phyloP scores from a whole-genome alignment of 345 rosid species.

The Turnera subulata region DNA sequence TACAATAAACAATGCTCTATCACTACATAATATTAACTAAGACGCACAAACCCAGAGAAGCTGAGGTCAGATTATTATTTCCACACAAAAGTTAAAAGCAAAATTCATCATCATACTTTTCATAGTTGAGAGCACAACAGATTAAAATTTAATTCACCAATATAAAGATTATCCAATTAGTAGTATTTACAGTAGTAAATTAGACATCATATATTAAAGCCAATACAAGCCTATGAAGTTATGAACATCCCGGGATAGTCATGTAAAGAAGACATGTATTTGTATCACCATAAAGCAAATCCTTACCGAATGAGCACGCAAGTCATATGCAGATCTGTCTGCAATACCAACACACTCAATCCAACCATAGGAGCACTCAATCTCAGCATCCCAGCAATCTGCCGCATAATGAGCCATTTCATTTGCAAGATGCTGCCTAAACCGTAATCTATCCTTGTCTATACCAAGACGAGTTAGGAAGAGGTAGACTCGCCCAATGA shows the following conservation, averaged over 20 bases:
- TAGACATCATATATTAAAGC: too few relatives aligned
- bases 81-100: too few relatives aligned
- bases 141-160: too few relatives aligned
- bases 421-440: constrained; percentile 93
- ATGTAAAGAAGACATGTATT: background rate
- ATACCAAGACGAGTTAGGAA: constrained; percentile 81
- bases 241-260: too few relatives aligned
- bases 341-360: constrained; percentile 98
- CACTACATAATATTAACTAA: too few relatives aligned
- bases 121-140: too few relatives aligned
- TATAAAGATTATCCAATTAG: too few relatives aligned
- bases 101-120: too few relatives aligned
- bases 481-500: constrained; percentile 91
- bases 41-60: too few relatives aligned
- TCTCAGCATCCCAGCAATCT: constrained; percentile 99
- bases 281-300: background rate
- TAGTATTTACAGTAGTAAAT: too few relatives aligned
- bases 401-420: constrained; percentile 99
- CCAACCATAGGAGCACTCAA: constrained; percentile 94
- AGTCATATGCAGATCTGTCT: constrained; percentile 92
- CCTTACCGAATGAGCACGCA: constrained; percentile 75
- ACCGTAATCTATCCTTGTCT: constrained; percentile 69
- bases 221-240: too few relatives aligned
- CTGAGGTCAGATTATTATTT: too few relatives aligned
- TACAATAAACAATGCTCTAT: constrained; percentile 31